These are phyloP conservation scores for Lathyrus aphaca DNA, from an alignment of 306 rosid species.

Conservation along the genomic window DNA sequence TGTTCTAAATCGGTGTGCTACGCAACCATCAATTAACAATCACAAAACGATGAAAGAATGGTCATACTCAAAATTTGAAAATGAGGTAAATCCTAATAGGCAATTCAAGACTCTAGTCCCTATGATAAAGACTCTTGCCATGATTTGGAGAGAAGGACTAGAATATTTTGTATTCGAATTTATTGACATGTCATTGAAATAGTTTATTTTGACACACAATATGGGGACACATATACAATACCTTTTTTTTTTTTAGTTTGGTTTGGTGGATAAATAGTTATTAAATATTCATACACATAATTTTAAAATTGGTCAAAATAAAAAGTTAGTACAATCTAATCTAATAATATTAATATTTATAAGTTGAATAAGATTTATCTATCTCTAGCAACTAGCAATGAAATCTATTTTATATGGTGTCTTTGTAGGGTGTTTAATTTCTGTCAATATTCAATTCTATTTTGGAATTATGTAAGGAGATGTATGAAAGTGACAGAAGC, in stretches of 20 bases:
- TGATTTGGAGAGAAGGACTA: not conserved
- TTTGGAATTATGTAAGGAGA: constrained; percentile 1
- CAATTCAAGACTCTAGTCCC: constrained; percentile 30
- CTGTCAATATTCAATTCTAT: not conserved
- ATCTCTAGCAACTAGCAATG: no score
- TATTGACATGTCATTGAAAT: not conserved
- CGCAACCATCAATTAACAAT: not conserved
- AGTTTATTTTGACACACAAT: not conserved
- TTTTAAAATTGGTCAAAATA: no score
- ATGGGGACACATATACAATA: no score
- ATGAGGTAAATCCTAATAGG: constrained; percentile 19
- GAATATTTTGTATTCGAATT: not conserved
- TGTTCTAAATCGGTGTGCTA: constrained; percentile 35
- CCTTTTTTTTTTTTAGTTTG: no score
- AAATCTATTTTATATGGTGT: no score
- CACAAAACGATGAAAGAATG: constrained; percentile 27
- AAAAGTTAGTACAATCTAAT: no score
- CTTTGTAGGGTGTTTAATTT: no score
- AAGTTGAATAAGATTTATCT: no score
- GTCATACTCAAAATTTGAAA: constrained; percentile 26
- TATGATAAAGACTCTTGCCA: constrained; percentile 6
- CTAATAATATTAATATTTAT: no score
- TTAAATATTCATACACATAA: no score
- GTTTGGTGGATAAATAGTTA: no score
- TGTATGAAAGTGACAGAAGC: not conserved